phyloP scores from a whole-genome alignment of 2,329 filamentous ascomycete genomes.

The Trichophyton verrucosum region DNA sequence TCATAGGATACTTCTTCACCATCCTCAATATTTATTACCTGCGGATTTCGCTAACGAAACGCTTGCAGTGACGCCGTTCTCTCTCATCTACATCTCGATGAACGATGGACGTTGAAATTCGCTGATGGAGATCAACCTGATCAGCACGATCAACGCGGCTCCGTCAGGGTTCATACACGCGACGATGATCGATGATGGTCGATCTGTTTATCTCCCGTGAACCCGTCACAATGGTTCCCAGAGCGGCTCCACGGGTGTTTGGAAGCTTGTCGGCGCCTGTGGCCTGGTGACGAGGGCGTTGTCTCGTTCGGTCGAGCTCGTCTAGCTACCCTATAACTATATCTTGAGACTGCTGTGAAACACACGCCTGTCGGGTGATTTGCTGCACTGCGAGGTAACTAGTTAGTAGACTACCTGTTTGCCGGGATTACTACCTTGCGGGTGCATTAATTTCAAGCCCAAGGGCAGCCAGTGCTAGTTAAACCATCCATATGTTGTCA shows the following conservation, averaged over 20 bases:
- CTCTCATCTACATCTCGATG: background rate
- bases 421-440: background rate
- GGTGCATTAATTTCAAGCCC: background rate
- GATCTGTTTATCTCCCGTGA: slow-evolving; percentile 1
- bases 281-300: background rate
- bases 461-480: too few relatives aligned
- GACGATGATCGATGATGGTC: background rate
- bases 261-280: background rate
- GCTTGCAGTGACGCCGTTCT: background rate
- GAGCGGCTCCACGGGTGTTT: background rate
- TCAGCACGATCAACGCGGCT: background rate
- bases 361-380: background rate
- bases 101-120: background rate
- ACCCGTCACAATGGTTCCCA: background rate
- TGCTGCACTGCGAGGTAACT: background rate
- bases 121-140: background rate
- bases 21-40: background rate
- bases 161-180: background rate
- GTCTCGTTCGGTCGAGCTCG: background rate
- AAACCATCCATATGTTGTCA: background rate
- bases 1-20: background rate
- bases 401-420: background rate
- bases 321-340: background rate
- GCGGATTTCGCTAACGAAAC: background rate
- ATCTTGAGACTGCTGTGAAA: background rate